Evolutionary conservation across 192 early-diverging fungal genomes (phyloP).

Genomic region (Backusella macrospora): DNA sequence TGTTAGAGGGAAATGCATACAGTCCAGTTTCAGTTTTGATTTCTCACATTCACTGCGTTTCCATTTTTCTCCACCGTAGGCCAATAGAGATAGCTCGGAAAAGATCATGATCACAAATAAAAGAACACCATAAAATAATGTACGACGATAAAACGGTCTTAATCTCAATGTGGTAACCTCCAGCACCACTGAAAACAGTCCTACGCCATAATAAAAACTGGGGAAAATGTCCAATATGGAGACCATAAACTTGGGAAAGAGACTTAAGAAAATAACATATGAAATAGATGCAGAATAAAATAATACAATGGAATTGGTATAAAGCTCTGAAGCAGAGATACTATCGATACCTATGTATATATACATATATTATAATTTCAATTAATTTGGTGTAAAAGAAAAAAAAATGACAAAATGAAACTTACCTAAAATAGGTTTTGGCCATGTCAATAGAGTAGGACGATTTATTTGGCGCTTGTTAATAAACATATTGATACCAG

Average conservation of each 20-base stretch:
- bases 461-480: constrained; percentile 4
- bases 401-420: not conserved
- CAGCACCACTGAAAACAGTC: not conserved
- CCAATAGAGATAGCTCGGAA: not conserved
- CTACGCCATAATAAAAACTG: constrained; percentile 13
- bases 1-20: constrained; percentile 17
- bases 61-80: constrained; percentile 21
- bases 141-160: not conserved
- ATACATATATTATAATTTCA: no score
- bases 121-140: constrained; percentile 7
- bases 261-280: not conserved
- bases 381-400: no score
- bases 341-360: not conserved
- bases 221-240: constrained; percentile 8
- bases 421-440: constrained; percentile 4
- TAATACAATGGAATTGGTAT: constrained; percentile 11
- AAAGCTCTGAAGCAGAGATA: not conserved
- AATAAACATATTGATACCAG: not conserved
- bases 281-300: constrained; percentile 14
- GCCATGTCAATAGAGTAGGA: constrained; percentile 6
- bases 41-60: not conserved
- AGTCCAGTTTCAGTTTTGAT: constrained; percentile 19
- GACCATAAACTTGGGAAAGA: not conserved
- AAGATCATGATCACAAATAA: not conserved
- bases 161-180: constrained; percentile 5